phyloP scores from a whole-genome alignment of 257 asterid genomes.

The Catharanthus roseus region DNA sequence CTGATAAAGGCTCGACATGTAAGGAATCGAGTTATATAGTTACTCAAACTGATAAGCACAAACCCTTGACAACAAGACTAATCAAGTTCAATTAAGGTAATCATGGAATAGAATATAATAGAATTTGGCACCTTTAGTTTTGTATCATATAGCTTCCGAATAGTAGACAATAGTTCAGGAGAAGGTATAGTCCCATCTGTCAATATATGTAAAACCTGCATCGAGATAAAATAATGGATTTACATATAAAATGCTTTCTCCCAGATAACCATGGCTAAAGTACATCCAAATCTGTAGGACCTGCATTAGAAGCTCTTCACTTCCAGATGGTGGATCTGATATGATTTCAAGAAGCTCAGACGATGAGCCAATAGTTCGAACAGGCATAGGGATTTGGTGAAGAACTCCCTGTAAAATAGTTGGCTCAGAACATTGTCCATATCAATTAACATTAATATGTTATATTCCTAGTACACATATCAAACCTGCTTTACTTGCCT shows the following conservation, averaged over 20 bases:
- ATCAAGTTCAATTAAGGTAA: background rate
- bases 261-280: conserved; percentile 16
- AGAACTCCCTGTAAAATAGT: conserved; percentile 67
- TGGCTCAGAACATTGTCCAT: conserved; percentile 21
- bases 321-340: conserved; percentile 77
- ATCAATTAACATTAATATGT: background rate
- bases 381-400: conserved; percentile 81
- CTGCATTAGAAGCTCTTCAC: conserved; percentile 77
- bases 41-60: background rate
- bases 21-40: background rate
- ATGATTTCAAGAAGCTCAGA: conserved; percentile 67
- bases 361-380: conserved; percentile 90
- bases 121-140: conserved; percentile 56
- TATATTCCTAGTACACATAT: background rate
- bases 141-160: conserved; percentile 67
- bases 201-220: conserved; percentile 85
- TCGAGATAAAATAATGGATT: conserved; percentile 24
- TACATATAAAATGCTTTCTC: conserved; percentile 21
- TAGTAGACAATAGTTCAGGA: conserved; percentile 54
- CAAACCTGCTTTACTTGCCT: conserved; percentile 76
- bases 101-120: conserved; percentile 1
- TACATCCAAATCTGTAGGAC: conserved; percentile 28
- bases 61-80: background rate
- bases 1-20: background rate
- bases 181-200: conserved; percentile 86